A percentile compares a stretch with the other conserved stretches of the same genome.
Conservation (phyloP, 2,329 filamentous ascomycete genomes). For the Botryotinia convoluta region DNA sequence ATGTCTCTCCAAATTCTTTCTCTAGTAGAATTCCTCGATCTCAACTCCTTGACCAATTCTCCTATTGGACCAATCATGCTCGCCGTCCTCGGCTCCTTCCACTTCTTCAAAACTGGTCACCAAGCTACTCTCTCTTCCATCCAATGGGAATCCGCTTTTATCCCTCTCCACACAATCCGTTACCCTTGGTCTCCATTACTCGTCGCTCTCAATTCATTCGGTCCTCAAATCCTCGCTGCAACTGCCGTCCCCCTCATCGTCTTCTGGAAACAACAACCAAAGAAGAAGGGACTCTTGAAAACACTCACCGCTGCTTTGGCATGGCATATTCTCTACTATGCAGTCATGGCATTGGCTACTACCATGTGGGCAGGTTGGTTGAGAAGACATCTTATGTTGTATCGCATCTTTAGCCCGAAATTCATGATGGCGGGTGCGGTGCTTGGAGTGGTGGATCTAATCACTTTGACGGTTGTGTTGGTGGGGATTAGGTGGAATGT, state of each 20-base stretch:
- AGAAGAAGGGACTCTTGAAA: constrained; percentile 49
- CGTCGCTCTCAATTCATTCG: constrained; percentile 82
- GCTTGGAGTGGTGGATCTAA: constrained; percentile 73
- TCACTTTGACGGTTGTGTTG: constrained; percentile 69
- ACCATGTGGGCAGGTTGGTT: constrained; percentile 88
- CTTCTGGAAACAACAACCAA: constrained; percentile 85
- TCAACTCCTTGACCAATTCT: constrained; percentile 59
- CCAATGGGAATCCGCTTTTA: constrained; percentile 95
- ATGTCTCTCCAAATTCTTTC: constrained; percentile 88
- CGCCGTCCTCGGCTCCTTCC: constrained; percentile 84
- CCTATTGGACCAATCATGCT: constrained; percentile 82
- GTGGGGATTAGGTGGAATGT: constrained; percentile 73
- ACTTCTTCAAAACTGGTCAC: constrained; percentile 98
- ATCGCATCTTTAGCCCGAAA: constrained; percentile 85
- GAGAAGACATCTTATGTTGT: constrained; percentile 92
- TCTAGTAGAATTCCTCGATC: constrained; percentile 62
- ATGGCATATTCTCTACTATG: constrained; percentile 78
- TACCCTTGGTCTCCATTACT: constrained; percentile 89
- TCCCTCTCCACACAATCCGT: constrained; percentile 74
- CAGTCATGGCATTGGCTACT: constrained; percentile 77
- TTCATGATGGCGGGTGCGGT: constrained; percentile 79
- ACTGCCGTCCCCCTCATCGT: constrained; percentile 76
- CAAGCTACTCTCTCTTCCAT: constrained; percentile 84
- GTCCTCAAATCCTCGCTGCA: constrained; percentile 80
- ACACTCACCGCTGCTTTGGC: constrained; percentile 68